phyloP scores from a whole-genome alignment of 495 filamentous ascomycete species.

The Trichoderma parareesei region DNA sequence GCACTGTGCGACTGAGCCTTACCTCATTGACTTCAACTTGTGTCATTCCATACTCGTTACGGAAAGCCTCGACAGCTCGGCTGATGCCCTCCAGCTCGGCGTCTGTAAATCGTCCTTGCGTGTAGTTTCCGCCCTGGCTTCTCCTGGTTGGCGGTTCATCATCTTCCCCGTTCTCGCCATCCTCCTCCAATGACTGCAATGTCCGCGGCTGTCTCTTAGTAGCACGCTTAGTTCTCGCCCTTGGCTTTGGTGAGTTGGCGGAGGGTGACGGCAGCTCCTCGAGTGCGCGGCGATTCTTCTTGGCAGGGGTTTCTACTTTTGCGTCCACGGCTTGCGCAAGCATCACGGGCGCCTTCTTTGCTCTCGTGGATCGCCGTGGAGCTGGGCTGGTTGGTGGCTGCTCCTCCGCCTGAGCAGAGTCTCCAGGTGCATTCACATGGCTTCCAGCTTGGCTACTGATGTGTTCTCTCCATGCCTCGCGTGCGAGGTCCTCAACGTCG shows the following conservation, averaged over 20 bases:
- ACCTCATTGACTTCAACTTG: conserved; percentile 7
- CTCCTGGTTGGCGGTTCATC: background rate
- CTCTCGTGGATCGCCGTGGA: background rate
- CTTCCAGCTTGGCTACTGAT: background rate
- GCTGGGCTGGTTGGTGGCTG: background rate
- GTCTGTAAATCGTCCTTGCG: conserved; percentile 1
- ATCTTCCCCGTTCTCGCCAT: conserved; percentile 4
- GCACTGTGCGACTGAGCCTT: background rate
- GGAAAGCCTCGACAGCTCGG: background rate
- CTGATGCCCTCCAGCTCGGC: conserved; percentile 4
- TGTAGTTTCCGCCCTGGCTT: background rate
- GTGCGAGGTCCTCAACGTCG: conserved; percentile 8
- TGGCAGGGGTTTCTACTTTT: background rate
- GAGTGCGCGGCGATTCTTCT: background rate
- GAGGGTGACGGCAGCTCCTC: conserved; percentile 11
- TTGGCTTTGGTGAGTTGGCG: conserved; percentile 9
- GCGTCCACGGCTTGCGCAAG: background rate
- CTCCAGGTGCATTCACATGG: background rate
- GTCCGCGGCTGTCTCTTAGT: background rate
- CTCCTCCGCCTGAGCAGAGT: background rate
- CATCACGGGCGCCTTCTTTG: conserved; percentile 1
- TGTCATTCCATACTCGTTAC: background rate
- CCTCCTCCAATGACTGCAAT: background rate
- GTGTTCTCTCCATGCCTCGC: conserved; percentile 5
- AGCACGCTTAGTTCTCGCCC: conserved; percentile 1